phyloP scores from a whole-genome alignment of 148 eudicot species.

The Bassia scoparia region DNA sequence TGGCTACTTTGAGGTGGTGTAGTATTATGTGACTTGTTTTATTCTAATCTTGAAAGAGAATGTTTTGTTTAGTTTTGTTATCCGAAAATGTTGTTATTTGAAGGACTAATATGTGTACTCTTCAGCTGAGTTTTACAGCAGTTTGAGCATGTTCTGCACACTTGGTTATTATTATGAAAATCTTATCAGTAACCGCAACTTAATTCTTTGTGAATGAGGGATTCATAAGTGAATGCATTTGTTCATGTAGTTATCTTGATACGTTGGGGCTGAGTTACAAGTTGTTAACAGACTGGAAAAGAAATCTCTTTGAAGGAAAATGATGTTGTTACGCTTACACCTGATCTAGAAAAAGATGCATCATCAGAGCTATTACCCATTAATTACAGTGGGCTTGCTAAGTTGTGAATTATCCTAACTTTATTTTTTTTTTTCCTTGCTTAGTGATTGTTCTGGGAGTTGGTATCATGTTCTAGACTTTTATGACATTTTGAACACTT shows the following conservation, averaged over 20 bases:
- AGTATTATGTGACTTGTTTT: not conserved
- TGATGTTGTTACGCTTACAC: conserved; percentile 58
- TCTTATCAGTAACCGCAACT: not conserved
- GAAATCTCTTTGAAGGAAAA: conserved; percentile 56
- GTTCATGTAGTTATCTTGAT: conserved; percentile 58
- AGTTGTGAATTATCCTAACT: conserved; percentile 23
- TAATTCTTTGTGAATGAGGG: not conserved
- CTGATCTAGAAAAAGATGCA: conserved; percentile 60
- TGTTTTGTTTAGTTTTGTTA: not conserved
- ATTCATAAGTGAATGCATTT: not conserved
- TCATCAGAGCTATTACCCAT: conserved; percentile 64
- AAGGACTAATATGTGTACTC: not conserved
- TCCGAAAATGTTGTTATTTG: not conserved
- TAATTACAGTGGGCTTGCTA: conserved; percentile 62
- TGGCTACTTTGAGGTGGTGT: not conserved
- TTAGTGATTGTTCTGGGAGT: not conserved
- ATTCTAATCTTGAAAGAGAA: not conserved
- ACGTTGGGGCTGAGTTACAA: conserved; percentile 86
- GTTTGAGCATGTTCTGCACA: not conserved
- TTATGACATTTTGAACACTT: not conserved
- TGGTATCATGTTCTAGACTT: not conserved
- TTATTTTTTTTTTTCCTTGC: not conserved
- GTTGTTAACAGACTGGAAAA: conserved; percentile 53
- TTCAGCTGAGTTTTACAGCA: not conserved
- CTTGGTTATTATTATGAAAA: not conserved